These are phyloP conservation scores for Rhynchospora breviuscula DNA, from an alignment of 176 grass and related monocot genomes.

Conservation along the genomic window DNA sequence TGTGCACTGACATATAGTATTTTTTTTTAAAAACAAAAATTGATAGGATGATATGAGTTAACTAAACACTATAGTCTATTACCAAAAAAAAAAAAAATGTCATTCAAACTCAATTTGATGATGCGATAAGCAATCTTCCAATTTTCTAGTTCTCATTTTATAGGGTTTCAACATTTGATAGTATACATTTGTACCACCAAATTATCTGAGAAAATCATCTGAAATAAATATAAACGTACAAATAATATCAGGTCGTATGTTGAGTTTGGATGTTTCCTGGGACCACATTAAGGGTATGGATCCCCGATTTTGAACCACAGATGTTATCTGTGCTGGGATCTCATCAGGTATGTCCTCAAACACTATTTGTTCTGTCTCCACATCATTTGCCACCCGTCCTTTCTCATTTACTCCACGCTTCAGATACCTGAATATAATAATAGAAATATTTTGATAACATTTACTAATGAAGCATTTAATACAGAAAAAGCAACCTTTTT, in stretches of 20 bases:
- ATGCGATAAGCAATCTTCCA: background rate
- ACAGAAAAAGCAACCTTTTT: background rate
- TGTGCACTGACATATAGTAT: conserved; percentile 55
- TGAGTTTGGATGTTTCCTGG: conserved; percentile 94
- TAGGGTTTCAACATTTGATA: background rate
- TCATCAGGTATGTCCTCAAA: conserved; percentile 67
- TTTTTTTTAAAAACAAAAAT: background rate
- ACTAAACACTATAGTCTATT: background rate
- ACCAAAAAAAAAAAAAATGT: background rate
- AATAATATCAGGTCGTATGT: conserved; percentile 93
- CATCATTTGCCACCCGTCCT: conserved; percentile 98
- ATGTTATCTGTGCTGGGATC: conserved; percentile 63
- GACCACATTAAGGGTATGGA: conserved; percentile 97
- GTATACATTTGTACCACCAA: background rate
- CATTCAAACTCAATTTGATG: background rate
- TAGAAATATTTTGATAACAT: conserved; percentile 3
- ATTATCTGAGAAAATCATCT: background rate
- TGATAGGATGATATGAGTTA: background rate
- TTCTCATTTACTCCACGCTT: conserved; percentile 95
- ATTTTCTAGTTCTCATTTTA: background rate
- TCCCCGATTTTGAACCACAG: conserved; percentile 87
- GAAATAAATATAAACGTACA: conserved; percentile 44
- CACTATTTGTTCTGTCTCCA: conserved; percentile 96
- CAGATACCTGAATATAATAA: conserved; percentile 59
- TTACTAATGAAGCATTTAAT: background rate